Base-by-base conservation (phyloP, 176 grass and related monocot genomes). In the Pharus latifolius region DNA sequence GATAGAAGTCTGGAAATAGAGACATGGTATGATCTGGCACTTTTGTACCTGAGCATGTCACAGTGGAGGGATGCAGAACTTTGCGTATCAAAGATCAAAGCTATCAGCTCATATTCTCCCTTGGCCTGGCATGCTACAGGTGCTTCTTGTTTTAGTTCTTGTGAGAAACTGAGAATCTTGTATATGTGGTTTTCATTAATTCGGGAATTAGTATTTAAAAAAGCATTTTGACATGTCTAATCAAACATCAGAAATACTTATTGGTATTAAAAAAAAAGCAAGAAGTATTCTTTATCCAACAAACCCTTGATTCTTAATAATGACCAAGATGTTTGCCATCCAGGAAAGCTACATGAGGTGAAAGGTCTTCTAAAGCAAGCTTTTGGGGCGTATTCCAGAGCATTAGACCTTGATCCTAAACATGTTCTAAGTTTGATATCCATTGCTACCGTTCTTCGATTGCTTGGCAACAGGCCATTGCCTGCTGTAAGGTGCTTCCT, bases 371-470 rank as follows among this genome's bases (percentile, higher is more conserved):
- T 68, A 18, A 78, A 75, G 49, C 75, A 85, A 75, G 87, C 94
- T 50, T 47, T 88, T 32, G 49, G 63, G 41, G 83, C 84, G 75
- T 98, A 93, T 67, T 80, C 53, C 47, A 85, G 48, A 67, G 89
- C 83, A 6, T 80, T 98, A 74, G 71, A 88, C 61, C 42, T 98
- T 9, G 84, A 98, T 14, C 71, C 86, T 50, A 77, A 70, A 50
- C 87, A 98, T 75, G 87, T 85, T 3, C 84, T 81, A 1, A 98
- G 89, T 74, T 80, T 93, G 84, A 48, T 93, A 82, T 93, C 87
- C 9, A 73, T 59, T 26, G 86, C 84, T 30, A 54, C 71, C 57
- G 65, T 90, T 63, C 87, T 98, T 74, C 82, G 63, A 60, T 49
- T 83, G 33, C 76, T 88, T 71, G 59, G 75, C 12, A 15, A 55